These are phyloP conservation scores for Penicillium angulare DNA, from an alignment of 495 filamentous ascomycete genomes.

Conservation along the genomic window DNA sequence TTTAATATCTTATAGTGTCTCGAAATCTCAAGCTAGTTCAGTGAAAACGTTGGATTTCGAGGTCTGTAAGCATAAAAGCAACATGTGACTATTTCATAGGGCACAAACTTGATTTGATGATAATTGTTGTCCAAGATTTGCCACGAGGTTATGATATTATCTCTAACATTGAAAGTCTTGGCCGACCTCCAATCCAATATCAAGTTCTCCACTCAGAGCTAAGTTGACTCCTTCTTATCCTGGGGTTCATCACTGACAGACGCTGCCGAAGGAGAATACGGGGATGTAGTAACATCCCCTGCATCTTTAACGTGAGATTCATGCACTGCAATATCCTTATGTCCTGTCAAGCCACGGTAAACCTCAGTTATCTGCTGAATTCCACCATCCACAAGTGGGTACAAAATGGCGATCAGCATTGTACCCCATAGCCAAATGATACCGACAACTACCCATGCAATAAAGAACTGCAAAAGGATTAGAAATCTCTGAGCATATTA, in stretches of 20 bases:
- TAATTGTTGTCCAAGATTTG: too few relatives aligned
- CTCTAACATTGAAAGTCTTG: too few relatives aligned
- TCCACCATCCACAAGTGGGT: constrained; percentile 36
- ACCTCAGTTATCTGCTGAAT: constrained; percentile 27
- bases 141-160: too few relatives aligned
- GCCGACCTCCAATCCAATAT: too few relatives aligned
- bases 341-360: constrained; percentile 13
- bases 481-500: neutral
- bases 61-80: too few relatives aligned
- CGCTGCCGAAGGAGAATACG: constrained; percentile 13
- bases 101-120: too few relatives aligned
- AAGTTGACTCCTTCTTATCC: neutral
- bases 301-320: neutral
- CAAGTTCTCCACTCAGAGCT: too few relatives aligned
- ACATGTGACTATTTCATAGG: too few relatives aligned
- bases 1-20: too few relatives aligned
- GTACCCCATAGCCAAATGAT: constrained; percentile 70
- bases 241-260: constrained; percentile 6
- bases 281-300: constrained; percentile 1
- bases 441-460: constrained; percentile 72
- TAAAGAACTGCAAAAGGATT: constrained; percentile 57
- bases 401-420: constrained; percentile 34
- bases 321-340: neutral
- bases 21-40: too few relatives aligned
- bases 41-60: too few relatives aligned